Base-by-base conservation (phyloP, 1,284 basidiomycete species). In the Exobasidium rhododendri region DNA sequence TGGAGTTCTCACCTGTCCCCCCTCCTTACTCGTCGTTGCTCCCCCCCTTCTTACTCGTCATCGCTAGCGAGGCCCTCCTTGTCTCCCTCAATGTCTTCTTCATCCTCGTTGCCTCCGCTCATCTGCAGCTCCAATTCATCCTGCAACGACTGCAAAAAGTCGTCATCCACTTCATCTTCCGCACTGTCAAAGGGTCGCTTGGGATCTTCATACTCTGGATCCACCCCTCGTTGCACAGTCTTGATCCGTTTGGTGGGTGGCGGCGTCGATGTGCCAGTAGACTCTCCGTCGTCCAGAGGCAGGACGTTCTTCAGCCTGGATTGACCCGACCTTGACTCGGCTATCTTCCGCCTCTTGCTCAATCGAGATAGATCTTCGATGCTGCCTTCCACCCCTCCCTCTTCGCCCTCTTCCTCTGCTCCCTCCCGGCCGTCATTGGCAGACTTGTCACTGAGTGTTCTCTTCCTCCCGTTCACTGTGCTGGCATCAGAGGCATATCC, bases 111-210 rank as follows among this genome's bases (percentile, higher is more conserved):
- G 28, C 28, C 47, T 24, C n/a, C 47, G 13, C 30, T 71, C 26
- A 77, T 56, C 56, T 75, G 68, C 7, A 66, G 63, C 55, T 73
- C 75, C 54, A 77, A 64, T 57, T 77, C 75, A 24, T 67, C 59
- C 4, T 73, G 73, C 3, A 75, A 53, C 40, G 71, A 71, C 45
- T 77, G 70, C 17, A 77, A 59, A 54, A 77, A 73, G 22, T 64
- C 63, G 35, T 75, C 69, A 30, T 64, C 71, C n/a, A 4, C 26
- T 17, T 28, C 26, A 11, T 56, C 53, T 22, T 44, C 59, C 3
- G n/a, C 59, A 35, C 35, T 32, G 13, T 22, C 40, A 7, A 28
- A 17, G n/a, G n/a, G n/a, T 5, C 40, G 14, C 3, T 20, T 24
- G 26, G 47, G 47, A 5, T 13, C 5, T 13, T 20, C 24, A 26